Base-by-base conservation (phyloP, 129 eudicot genomes). In the Centella asiatica region DNA sequence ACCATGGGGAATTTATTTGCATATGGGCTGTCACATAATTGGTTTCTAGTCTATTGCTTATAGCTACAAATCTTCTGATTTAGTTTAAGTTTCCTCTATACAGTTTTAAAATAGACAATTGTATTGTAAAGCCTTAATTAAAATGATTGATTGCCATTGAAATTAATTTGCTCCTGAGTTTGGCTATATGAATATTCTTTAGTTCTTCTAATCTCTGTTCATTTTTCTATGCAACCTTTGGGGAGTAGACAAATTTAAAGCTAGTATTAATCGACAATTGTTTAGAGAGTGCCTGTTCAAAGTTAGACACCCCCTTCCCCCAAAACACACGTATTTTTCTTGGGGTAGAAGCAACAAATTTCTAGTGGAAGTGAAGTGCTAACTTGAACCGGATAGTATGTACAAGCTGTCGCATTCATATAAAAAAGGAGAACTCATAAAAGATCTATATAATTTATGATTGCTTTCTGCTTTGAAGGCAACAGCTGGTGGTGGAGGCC, bases 401-500 rank as follows among this genome's bases (percentile, higher is more conserved):
- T 52, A 36, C 22, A 36, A 29, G 61, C 42, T 55, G 40, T n/a
- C 62, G 31, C 12, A n/a, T 56, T 31, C 1, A 18, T 29, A 18
- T 55, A 9, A 18, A 17, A 9, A n/a, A 34, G 11, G 40, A 11
- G n/a, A 34, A 10, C 34, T 19, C 46, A 19, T 34, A 1, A 7
- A 4, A 20, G 20, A 57, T 23, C 17, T 45, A 15, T 33, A 24
- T 64, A 58, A 69, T 45, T 55, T n/a, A 45, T 58, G 34, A 45
- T 51, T 44, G 20, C 56, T 71, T 58, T 54, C 33, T 72, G 69
- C 48, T 77, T 62, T 75, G 72, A 70, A 90, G 99, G 99, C 96
- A 29, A 87, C 99, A 53, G 99, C 99, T 50, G 99, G 99, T 56
- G 99, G 99, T 28, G 99, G 99, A 49, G 99, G 99, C 60, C 96